Percentiles rank a stretch among this genome's conserved stretches.
phyloP scores from a whole-genome alignment of 2,329 filamentous ascomycete species.

The Colletotrichum higginsianum region DNA sequence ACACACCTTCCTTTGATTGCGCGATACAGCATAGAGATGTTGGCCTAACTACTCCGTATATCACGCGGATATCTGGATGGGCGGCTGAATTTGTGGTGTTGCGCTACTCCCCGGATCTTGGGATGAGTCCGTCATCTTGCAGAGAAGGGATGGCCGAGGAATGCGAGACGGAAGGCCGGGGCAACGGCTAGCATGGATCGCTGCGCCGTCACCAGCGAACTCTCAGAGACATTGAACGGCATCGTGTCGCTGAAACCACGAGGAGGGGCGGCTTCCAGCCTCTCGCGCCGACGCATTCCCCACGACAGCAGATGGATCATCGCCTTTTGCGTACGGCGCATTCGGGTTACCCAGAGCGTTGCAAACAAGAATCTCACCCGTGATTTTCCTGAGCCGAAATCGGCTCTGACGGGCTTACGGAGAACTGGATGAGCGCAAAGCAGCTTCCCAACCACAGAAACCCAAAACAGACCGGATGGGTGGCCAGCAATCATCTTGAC shows the following conservation, averaged over 20 bases:
- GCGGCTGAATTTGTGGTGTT: not conserved
- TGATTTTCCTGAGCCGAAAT: not conserved
- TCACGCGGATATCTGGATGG: not conserved
- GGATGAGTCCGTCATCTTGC: not conserved
- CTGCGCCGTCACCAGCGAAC: not conserved
- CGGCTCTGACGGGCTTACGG: not conserved
- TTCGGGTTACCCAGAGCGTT: not conserved
- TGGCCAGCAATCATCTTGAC: not conserved
- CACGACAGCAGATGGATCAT: not conserved
- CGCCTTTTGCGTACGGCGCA: not conserved
- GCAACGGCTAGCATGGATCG: not conserved
- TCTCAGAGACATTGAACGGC: not conserved
- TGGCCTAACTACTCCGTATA: not conserved
- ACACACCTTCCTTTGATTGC: constrained; percentile 1
- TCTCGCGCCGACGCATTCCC: constrained; percentile 4
- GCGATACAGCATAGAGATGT: constrained; percentile 6
- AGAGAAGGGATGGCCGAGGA: constrained; percentile 10
- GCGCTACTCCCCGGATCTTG: constrained; percentile 10
- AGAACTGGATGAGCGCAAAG: not conserved
- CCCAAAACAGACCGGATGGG: not conserved
- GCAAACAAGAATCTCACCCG: not conserved
- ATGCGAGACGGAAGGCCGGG: constrained; percentile 32
- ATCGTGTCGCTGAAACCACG: constrained; percentile 30
- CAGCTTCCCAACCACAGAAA: not conserved
- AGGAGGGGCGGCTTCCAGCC: constrained; percentile 17